Base-by-base conservation (phyloP, 179 eudicot genomes). In the Silene noctiflora region DNA sequence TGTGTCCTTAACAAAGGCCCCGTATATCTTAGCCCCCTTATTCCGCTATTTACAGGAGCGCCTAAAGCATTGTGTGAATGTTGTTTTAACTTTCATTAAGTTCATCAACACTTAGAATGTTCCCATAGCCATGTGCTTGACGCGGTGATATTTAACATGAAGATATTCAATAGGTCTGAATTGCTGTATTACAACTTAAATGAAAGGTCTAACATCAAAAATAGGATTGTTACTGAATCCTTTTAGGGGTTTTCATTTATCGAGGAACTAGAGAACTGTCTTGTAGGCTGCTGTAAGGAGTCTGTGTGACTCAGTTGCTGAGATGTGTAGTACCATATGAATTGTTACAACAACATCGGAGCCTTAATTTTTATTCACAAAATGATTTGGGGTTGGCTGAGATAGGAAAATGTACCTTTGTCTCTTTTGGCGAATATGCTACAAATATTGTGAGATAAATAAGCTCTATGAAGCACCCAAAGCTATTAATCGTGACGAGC, bases 401-500 rank as follows among this genome's bases (percentile, higher is more conserved):
- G 22, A 27, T 73, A 14, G 31, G 51, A 58, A 63, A n/a, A 24
- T 27, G 4, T 73, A 89, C 96, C 88, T 85, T 85, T 71, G 92
- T 80, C 77, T 80, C 74, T 69, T 79, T 84, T 31, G 96, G 85
- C 70, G 96, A 92, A 61, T 90, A 92, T 4, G 86, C 75, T 70
- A 90, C 65, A 84, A 83, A 91, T 63, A 88, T 44, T 24, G 82
- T 27, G 61, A 91, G 85, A 83, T 89, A 93, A 4, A 80, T 31
- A 25, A 76, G 35, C 71, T 91, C 91, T 42, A 89, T 82, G 33
- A 58, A 83, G 75, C 86, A 82, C 61, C 94, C 98, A 73, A 87
- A 64, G 81, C 84, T 67, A 83, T 93, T 93, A 78, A 93, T 93
- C 22, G 91, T 88, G 71, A 89, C 79, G 61, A 93, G 75, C 76